A percentile compares a stretch with the other conserved stretches of the same genome.
Evolutionary conservation across 2,329 filamentous ascomycete genomes (phyloP).

Genomic region (Berkeleyomyces rouxiae): DNA sequence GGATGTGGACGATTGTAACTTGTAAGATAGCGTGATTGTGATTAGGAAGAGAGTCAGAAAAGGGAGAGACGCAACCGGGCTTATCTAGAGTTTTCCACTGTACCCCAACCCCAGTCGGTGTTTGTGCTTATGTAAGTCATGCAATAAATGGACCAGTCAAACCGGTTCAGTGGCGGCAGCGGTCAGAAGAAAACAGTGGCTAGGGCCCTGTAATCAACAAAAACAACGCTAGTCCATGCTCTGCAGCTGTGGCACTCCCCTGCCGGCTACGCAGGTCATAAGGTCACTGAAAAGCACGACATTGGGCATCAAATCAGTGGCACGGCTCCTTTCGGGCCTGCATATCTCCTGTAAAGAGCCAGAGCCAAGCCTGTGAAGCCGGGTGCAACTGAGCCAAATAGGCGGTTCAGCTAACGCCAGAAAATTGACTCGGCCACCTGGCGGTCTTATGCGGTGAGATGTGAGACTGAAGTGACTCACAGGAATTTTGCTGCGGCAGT

Average conservation of each 20-base stretch:
- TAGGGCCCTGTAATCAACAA: neutral
- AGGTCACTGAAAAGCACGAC: neutral
- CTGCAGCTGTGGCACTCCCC: too few relatives aligned
- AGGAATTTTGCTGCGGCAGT: too few relatives aligned
- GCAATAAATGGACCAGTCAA: neutral
- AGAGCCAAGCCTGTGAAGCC: neutral
- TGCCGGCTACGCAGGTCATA: too few relatives aligned
- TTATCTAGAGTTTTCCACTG: slow-evolving; percentile 7
- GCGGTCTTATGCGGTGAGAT: neutral
- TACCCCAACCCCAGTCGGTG: neutral
- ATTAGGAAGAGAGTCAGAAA: neutral
- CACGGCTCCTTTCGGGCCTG: neutral
- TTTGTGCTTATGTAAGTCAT: neutral
- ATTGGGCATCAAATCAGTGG: neutral
- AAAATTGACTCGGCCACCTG: neutral
- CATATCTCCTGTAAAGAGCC: neutral
- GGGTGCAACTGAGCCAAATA: neutral
- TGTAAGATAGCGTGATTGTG: neutral
- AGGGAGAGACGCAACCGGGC: slow-evolving; percentile 1
- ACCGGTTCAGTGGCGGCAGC: neutral
- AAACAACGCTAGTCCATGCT: neutral
- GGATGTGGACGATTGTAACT: neutral
- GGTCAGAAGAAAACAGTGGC: neutral
- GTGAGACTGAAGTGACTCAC: neutral
- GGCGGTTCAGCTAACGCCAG: neutral